These are phyloP conservation scores for Geranium brycei DNA, from an alignment of 345 rosid genomes.

Conservation along the genomic window DNA sequence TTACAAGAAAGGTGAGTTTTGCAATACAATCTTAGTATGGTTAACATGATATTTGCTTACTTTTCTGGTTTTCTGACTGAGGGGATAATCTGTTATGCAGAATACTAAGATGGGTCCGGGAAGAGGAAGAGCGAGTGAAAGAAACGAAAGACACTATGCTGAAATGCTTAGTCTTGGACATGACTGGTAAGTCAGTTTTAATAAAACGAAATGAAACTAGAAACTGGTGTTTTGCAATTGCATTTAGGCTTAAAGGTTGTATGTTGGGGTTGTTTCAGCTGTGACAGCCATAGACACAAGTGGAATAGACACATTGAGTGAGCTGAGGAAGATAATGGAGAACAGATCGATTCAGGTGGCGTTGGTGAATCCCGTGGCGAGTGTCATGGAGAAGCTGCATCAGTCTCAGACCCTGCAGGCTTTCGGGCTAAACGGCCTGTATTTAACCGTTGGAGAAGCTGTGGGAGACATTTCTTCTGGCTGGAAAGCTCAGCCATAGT, in stretches of 20 bases:
- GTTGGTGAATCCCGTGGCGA: conserved; percentile 50
- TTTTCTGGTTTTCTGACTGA: background rate
- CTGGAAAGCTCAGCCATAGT: conserved; percentile 39
- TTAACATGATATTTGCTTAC: no score
- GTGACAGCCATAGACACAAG: conserved; percentile 88
- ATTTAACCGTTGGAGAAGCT: conserved; percentile 51
- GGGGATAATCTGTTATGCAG: conserved; percentile 17
- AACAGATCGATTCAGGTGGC: conserved; percentile 54
- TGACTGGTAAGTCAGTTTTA: conserved; percentile 50
- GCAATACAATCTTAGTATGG: no score
- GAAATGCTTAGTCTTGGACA: conserved; percentile 67
- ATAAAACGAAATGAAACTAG: background rate
- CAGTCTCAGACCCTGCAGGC: conserved; percentile 26
- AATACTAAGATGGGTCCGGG: conserved; percentile 72
- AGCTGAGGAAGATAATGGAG: conserved; percentile 51
- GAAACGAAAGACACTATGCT: conserved; percentile 30
- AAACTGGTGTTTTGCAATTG: background rate
- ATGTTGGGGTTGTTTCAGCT: conserved; percentile 29
- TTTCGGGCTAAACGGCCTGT: conserved; percentile 32
- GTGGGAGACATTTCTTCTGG: conserved; percentile 31
- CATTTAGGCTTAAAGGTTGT: background rate
- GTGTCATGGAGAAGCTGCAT: conserved; percentile 51
- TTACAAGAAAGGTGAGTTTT: conserved; percentile 64
- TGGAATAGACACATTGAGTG: conserved; percentile 53
- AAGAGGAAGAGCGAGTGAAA: conserved; percentile 68